Percentiles rank a stretch among this genome's conserved stretches.
phyloP scores from a whole-genome alignment of 305 asterid species.

The Ilex paraguariensis region DNA sequence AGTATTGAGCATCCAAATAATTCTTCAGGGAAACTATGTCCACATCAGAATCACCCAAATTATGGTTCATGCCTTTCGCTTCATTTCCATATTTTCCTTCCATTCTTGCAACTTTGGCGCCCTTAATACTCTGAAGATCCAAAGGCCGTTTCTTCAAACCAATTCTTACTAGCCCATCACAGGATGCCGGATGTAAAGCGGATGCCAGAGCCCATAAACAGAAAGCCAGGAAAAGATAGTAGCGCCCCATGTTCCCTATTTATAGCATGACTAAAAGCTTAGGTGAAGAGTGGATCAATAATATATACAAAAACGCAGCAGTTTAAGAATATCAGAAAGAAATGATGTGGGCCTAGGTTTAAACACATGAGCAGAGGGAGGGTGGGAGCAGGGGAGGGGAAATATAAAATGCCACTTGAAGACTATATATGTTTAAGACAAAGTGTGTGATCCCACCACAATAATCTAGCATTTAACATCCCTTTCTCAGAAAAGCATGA shows the following conservation, averaged over 20 bases:
- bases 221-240: constrained; percentile 28
- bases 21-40: constrained; percentile 64
- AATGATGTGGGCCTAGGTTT: too few species aligned
- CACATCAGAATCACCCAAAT: constrained; percentile 40
- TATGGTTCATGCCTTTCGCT: constrained; percentile 25
- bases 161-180: constrained; percentile 53
- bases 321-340: background rate
- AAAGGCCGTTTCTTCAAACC: constrained; percentile 57
- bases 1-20: constrained; percentile 95
- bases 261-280: background rate
- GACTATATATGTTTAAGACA: too few species aligned
- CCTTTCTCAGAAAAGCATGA: too few species aligned
- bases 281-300: background rate
- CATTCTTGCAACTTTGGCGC: constrained; percentile 42
- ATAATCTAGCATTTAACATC: too few species aligned
- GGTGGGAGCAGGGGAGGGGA: too few species aligned
- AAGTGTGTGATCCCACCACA: too few species aligned
- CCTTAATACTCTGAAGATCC: constrained; percentile 41
- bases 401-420: too few species aligned
- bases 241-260: constrained; percentile 56
- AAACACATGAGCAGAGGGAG: too few species aligned
- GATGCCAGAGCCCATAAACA: constrained; percentile 40
- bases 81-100: constrained; percentile 37
- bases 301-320: background rate
- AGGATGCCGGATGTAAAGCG: constrained; percentile 44